Evolutionary conservation across 306 rosid species (phyloP), one percentile per base, ranked within the genome.

Genomic region (Pyrus bretschneideri): DNA sequence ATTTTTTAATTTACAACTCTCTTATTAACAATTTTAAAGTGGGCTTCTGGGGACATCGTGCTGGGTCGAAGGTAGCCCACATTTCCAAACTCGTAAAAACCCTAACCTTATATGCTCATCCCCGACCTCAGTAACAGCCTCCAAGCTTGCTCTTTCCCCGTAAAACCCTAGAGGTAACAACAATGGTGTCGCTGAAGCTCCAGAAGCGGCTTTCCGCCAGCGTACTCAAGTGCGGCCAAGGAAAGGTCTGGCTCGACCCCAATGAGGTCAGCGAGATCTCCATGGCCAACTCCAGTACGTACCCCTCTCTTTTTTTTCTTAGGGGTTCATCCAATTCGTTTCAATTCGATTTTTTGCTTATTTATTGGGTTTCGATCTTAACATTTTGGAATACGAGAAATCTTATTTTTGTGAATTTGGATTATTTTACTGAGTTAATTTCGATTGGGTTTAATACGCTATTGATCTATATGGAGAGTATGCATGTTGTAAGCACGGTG

Each of bases 161-260:
- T 62, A 62, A 74, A 73, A 74, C 78, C 70, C 59, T 33, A 72
- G 71, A 17, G 72, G 44, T 9, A 18, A 77, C 55, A 70, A 63
- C 82, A 44, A 95, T 95, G 98, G 98, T 92, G 30, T 92, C 98
- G 23, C 90, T 95, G 81, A 95, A 95, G 78, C 96, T 95, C 17
- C 98, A 95, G 91, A 95, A 95, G 85, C 85, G 98, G 60, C 96
- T 95, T 15, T 83, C 98, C 17, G 82, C 98, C 2, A 95, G 98
- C 77, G 97, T 95, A 0, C 98, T 95, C 80, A 90, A 92, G 86
- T 95, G 98, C 60, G 98, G 98, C 2, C 85, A 86, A 76, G 97
- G 96, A 63, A 95, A 95, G 78, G 97, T 95, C 18, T 95, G 98
- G 98, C 94, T 95, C 22, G 98, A 95, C 71, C 98, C 98, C 0